Base-by-base conservation (phyloP, 202 grass and related monocot species). In the Elaeis oleifera region DNA sequence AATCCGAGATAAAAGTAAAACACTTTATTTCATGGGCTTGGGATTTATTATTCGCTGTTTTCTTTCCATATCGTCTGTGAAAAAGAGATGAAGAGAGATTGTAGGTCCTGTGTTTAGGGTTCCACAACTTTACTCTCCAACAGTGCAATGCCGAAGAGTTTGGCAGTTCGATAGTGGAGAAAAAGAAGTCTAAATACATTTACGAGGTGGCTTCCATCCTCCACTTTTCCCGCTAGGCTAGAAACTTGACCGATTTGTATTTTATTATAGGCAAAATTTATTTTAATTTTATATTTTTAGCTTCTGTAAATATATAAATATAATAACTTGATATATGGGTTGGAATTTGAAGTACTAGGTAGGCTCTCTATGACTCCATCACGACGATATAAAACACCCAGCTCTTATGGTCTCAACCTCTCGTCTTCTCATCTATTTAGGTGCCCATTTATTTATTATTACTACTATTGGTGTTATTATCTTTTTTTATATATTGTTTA, bases 321-420 rank as follows among this genome's bases (percentile, higher is more conserved):
- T 56, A 56, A 56, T 18, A 56, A 56, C 54, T 11, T 6, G 18
- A 56, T 13, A 56, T 23, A 56, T 23, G 18, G 22, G 54, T 56
- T 4, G 22, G 54, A 56, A 56, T 9, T 18, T 4, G 13, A 54
- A 5, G 29, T 6, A 3, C 27, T 28, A 4, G 5, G 27, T 28
- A 28, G 27, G 27, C 27, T 28, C 27, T 28, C 27, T 28, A 28
- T 4, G 4, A 20, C 20, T 3, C 19, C 65, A 74, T 74, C 60
- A 53, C 69, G 65, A 81, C 74, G 50, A 15, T 74, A 63, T 52
- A 62, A 16, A 62, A 51, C 70, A 62, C 29, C 63, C 53, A 77
- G 22, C 28, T 69, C 58, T 23, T 51, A 23, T 71, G 53, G 18
- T 82, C 67, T 52, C 61, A 29, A 51, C 32, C 61, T 82, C 31